Base-by-base conservation (phyloP, 768 basidiomycete genomes). In the Suillus americanus region DNA sequence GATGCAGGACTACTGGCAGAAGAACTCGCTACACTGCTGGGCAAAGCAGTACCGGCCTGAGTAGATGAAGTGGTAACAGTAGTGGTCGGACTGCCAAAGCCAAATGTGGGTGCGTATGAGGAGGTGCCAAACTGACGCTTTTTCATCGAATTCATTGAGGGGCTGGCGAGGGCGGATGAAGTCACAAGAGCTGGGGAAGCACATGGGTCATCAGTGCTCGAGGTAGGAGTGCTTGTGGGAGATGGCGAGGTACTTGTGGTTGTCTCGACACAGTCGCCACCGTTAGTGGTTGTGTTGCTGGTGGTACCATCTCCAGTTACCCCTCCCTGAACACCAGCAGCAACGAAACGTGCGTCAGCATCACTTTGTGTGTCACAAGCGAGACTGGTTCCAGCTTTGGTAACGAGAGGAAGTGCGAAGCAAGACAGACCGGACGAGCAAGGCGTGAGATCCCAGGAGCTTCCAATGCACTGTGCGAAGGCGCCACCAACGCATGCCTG, bases 301-400 rank as follows among this genome's bases (percentile, higher is more conserved):
- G 62, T 57, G 12, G 65, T 65, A 8, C 57, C 51, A 54, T 64
- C 40, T 77, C 82, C 80, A 20, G 79, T 78, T 35, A 81, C 62
- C 6, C 82, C 84, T 59, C 83, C 82, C 7, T 72, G 63, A 23
- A 80, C 84, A 38, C 84, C 83, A 37, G 81, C 78, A 35, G 70
- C 74, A 18, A 70, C 61, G 64, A 86, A 80, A 7, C 81, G 78
- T 5, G 73, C 69, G 10, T 69, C 50, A 30, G 81, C 81, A 71
- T 86, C 85, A 33, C 79, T 78, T 43, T 71, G 37, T 2, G 83
- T 84, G 35, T 79, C 80, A 74, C 85, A 87, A 20, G 82, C 75
- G 61, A 86, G 76, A 35, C 80, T 82, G 20, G 81, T 82, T 56
- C 81, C 81, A 3, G 69, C 67, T 50, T 66, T 68, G 66, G 80